Percentiles rank a stretch among this genome's conserved stretches.
Evolutionary conservation across 257 asterid species (phyloP).

Genomic region (Solanum lignicaule): DNA sequence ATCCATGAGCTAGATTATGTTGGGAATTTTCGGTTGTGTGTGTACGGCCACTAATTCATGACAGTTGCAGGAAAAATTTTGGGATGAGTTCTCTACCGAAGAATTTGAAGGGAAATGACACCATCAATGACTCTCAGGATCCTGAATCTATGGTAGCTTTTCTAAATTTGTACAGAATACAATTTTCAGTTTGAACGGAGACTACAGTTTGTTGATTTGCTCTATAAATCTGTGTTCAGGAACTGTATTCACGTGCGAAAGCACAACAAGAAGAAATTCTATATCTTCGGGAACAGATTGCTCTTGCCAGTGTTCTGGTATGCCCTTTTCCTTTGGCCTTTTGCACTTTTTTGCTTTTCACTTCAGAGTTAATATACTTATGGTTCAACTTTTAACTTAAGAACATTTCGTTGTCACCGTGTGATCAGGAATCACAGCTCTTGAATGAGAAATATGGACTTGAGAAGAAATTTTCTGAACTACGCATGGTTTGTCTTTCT

Average conservation of each 20-base stretch:
- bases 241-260: conserved; percentile 49
- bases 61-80: conserved; percentile 34
- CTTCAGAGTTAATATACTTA: not conserved
- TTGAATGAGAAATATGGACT: conserved; percentile 71
- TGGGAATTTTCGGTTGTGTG: not conserved
- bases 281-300: conserved; percentile 67
- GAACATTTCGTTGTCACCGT: not conserved
- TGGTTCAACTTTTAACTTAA: conserved; percentile 8
- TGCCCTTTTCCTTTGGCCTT: conserved; percentile 11
- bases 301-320: conserved; percentile 78
- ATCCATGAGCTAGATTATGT: conserved; percentile 3
- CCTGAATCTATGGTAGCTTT: conserved; percentile 58
- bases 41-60: conserved; percentile 4
- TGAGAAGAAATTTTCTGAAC: conserved; percentile 77
- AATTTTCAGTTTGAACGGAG: not conserved
- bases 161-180: conserved; percentile 8
- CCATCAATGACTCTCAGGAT: conserved; percentile 28
- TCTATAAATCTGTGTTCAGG: conserved; percentile 26
- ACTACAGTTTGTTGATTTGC: not conserved
- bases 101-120: conserved; percentile 42
- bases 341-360: not conserved
- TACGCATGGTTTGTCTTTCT: conserved; percentile 62
- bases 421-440: conserved; percentile 63
- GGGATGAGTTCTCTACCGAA: conserved; percentile 36
- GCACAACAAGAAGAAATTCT: conserved; percentile 64